Evolutionary conservation across 2,329 filamentous ascomycete genomes (phyloP), one percentile per base, ranked within the genome.

Genomic region (Calonectria pseudoturangicola): DNA sequence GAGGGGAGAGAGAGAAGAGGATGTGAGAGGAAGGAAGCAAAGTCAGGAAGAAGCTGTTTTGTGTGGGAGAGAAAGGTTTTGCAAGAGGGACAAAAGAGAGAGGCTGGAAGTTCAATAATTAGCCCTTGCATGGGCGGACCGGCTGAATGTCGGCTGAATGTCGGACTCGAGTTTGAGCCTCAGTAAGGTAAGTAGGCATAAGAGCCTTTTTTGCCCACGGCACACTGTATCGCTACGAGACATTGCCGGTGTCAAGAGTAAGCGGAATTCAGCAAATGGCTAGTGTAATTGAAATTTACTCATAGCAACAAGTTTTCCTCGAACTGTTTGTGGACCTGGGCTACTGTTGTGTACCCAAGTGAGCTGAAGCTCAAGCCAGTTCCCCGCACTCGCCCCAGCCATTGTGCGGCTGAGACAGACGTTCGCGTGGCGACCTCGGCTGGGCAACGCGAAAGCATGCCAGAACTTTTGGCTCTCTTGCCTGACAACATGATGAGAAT

Each of bases 51-150:
- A 73, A 63, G 66, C 69, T 71, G 74, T 72, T 79, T 79, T 81
- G 72, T 82, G 76, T 77, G 77, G 45, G 75, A 81, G 76, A 72
- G 78, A 76, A 83, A 83, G 78, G 82, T 78, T 84, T 83, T 83
- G 81, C 77, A 79, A 81, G 76, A 80, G 76, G 74, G 77, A 76
- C 76, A 76, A 76, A 77, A 74, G 54, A 77, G 77, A 76, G 79
- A 80, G 81, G 81, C 74, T 83, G 81, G 80, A 76, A 71, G 70
- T 76, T 76, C 74, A 64, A 66, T 60, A 41, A 39, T 60, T 51
- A 73, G 75, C 73, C 78, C 80, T 81, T 75, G 76, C 74, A 18
- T 72, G 70, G 72, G 51, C 18, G 39, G 2, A 18, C n/a, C 74
- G 79, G 77, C 36, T 74, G 68, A 80, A 77, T 18, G 4, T 69